These are phyloP conservation scores for Picea glauca DNA, from an alignment of 75 land plant species.

Conservation along the genomic window DNA sequence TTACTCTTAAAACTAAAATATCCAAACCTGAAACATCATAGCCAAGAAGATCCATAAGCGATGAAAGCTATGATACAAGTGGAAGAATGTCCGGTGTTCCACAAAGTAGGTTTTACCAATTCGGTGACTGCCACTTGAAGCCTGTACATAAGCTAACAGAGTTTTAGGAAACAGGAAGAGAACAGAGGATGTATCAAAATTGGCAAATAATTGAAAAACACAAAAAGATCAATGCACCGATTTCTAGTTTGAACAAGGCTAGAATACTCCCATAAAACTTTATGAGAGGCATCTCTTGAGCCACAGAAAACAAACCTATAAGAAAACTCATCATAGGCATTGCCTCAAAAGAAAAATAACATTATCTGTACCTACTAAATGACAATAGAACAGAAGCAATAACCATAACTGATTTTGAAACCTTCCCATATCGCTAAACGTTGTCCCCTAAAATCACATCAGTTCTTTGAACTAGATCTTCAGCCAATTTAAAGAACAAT, in stretches of 20 bases:
- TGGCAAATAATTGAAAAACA: neutral
- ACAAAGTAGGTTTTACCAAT: slow-evolving; percentile 84
- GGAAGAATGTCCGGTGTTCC: slow-evolving; percentile 89
- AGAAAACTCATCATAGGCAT: neutral
- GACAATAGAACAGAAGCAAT: too few species aligned
- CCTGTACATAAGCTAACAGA: slow-evolving; percentile 22
- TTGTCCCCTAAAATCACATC: too few species aligned
- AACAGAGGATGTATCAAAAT: neutral
- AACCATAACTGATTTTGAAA: too few species aligned
- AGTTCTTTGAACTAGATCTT: too few species aligned
- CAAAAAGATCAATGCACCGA: neutral
- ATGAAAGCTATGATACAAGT: slow-evolving; percentile 96
- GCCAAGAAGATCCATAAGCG: slow-evolving; percentile 95
- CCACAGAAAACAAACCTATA: neutral
- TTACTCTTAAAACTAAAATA: neutral
- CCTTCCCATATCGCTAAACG: too few species aligned
- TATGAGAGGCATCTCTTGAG: neutral
- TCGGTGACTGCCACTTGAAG: slow-evolving; percentile 27
- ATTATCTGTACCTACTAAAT: too few species aligned
- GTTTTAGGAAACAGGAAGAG: neutral
- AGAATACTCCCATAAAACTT: neutral
- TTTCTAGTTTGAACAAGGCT: neutral
- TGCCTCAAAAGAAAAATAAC: too few species aligned
- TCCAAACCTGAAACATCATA: slow-evolving; percentile 88
- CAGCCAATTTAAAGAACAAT: too few species aligned